These are phyloP conservation scores for Leccinum solheimii DNA, from an alignment of 1,284 basidiomycete species.

Conservation along the genomic window DNA sequence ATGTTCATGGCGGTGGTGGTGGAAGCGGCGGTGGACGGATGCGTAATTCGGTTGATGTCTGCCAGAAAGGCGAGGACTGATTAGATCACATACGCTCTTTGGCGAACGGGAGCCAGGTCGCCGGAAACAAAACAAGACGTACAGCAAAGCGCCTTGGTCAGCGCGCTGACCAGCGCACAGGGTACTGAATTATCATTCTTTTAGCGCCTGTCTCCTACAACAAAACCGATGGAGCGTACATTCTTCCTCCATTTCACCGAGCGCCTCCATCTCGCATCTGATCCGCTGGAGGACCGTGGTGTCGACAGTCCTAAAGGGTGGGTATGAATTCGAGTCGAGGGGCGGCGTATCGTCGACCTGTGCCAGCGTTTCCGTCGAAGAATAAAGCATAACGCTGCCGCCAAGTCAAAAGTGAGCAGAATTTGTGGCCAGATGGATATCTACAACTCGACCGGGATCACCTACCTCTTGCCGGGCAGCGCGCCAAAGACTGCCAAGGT, in stretches of 20 bases:
- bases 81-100: not conserved
- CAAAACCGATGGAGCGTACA: conserved; percentile 37
- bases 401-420: not conserved
- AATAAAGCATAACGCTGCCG: conserved; percentile 70
- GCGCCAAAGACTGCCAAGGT: conserved; percentile 90
- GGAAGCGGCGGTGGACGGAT: conserved; percentile 37
- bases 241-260: conserved; percentile 51
- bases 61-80: conserved; percentile 5
- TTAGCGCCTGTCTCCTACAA: conserved; percentile 1
- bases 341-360: conserved; percentile 39
- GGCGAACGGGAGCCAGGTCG: not conserved
- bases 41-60: conserved; percentile 84
- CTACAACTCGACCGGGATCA: conserved; percentile 7
- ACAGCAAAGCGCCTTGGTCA: conserved; percentile 92
- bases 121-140: conserved; percentile 33
- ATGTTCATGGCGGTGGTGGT: conserved; percentile 23
- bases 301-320: conserved; percentile 78
- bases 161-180: conserved; percentile 79
- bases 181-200: conserved; percentile 43
- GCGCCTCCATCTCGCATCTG: conserved; percentile 55
- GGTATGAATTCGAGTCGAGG: conserved; percentile 78
- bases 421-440: not conserved
- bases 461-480: conserved; percentile 76
- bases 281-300: conserved; percentile 65
- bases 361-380: conserved; percentile 53